Evolutionary conservation across 345 rosid species (phyloP), one percentile per base, ranked within the genome.

Genomic region (Lepidium didymum): DNA sequence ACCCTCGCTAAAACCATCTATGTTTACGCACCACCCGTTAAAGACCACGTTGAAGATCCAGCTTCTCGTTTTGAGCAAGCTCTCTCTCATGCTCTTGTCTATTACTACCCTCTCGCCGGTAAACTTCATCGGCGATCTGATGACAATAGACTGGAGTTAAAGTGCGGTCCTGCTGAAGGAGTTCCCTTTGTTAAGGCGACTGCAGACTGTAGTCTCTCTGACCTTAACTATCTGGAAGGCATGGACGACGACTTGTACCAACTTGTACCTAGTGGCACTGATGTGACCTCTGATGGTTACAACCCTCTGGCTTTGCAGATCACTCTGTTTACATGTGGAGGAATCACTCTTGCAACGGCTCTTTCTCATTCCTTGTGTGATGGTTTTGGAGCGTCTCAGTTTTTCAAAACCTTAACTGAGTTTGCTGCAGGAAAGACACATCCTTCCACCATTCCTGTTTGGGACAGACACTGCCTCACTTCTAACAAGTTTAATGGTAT

Each of bases 21-120:
- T n/a, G 86, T 69, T 35, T 85, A 83, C 47, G 4, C 73, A 1
- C 43, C 70, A 65, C 38, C 59, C 3, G 1, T 14, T 15, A 58
- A 57, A 6, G 35, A 23, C 16, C 8, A 21, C 10, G 43, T 40
- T 10, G 53, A 34, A 0, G 78, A 81, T 33, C 84, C 89, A 1
- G 77, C 77, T 51, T 34, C 55, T 13, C 53, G 83, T 35, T 64
- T 84, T 8, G 57, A 77, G 40, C 56, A 80, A 42, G 89, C 92
- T 34, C 84, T 87, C 36, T 81, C 92, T 13, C 65, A 84, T 23
- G 77, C 62, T 16, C 69, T 84, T 68, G 83, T 84, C 50, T 59
- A 73, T 33, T 83, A 78, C 83, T 84, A 83, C 36, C 92, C 89
- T 16, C 79, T 87, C 31, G 86, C 89, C 2, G 89, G 92, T 8